phyloP scores from a whole-genome alignment of 75 land plant genomes.

The Adiantum capillusveneris region DNA sequence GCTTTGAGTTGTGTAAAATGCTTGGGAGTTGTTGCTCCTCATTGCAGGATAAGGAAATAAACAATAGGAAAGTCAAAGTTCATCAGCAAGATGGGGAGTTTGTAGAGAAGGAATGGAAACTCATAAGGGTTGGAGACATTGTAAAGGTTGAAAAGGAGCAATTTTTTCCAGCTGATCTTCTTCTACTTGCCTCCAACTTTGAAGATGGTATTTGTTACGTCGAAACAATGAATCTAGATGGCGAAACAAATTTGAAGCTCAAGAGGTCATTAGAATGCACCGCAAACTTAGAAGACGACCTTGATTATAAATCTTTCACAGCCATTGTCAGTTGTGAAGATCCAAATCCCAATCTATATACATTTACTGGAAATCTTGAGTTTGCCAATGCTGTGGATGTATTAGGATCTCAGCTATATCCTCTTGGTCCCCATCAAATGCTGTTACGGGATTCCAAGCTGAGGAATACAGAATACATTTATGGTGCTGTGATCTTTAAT shows the following conservation, averaged over 20 bases:
- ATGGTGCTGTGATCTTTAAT: conserved; percentile 62
- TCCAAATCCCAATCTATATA: conserved; percentile 64
- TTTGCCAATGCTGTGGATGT: conserved; percentile 21
- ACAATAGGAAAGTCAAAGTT: conserved; percentile 34
- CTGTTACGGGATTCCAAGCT: conserved; percentile 67
- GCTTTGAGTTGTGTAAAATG: too few relatives aligned
- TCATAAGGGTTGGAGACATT: conserved; percentile 50
- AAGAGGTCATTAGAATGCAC: conserved; percentile 54
- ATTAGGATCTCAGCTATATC: conserved; percentile 8
- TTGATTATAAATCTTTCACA: conserved; percentile 30
- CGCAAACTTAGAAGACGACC: conserved; percentile 33
- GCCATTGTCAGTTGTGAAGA: conserved; percentile 50
- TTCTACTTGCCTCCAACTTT: conserved; percentile 50
- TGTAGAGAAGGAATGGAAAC: conserved; percentile 38
- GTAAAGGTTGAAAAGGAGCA: conserved; percentile 55
- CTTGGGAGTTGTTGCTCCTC: not conserved
- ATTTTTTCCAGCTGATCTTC: conserved; percentile 64
- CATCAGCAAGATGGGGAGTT: conserved; percentile 42
- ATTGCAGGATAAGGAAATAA: conserved; percentile 53
- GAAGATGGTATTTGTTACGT: conserved; percentile 80
- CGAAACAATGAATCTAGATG: conserved; percentile 78
- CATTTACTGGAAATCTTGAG: conserved; percentile 59
- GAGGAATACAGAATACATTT: conserved; percentile 43
- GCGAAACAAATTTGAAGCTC: conserved; percentile 74
- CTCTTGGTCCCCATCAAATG: conserved; percentile 49